Percentiles rank a stretch among this genome's conserved stretches.
Evolutionary conservation across 2,329 filamentous ascomycete species (phyloP).

Genomic region (Fonsecaea multimorphosa): DNA sequence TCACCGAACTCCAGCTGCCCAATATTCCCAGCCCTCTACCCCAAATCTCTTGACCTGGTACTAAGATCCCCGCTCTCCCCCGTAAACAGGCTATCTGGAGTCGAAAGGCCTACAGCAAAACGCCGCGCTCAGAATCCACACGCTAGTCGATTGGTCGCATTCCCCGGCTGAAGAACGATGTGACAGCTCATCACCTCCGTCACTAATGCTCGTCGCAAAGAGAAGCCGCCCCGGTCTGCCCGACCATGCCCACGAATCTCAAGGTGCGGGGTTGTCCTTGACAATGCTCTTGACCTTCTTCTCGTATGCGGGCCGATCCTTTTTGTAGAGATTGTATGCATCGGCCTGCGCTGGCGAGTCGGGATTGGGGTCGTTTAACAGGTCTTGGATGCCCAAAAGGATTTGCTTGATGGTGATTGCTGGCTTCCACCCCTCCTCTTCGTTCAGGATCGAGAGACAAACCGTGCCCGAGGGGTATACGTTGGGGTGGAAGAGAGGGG

Average conservation of each 20-base stretch:
- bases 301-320: conserved; percentile 85
- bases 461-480: conserved; percentile 98
- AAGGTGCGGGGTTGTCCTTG: conserved; percentile 78
- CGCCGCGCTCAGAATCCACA: conserved; percentile 29
- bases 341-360: conserved; percentile 97
- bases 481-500: conserved; percentile 96
- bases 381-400: conserved; percentile 90
- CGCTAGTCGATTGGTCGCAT: conserved; percentile 18
- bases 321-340: conserved; percentile 96
- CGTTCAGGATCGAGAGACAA: conserved; percentile 94
- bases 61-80: conserved; percentile 19
- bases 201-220: conserved; percentile 19
- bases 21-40: neutral
- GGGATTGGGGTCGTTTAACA: conserved; percentile 94
- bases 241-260: conserved; percentile 14
- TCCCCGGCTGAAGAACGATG: conserved; percentile 1
- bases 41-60: conserved; percentile 21
- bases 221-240: conserved; percentile 6
- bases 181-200: conserved; percentile 20
- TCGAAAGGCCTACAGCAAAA: conserved; percentile 15
- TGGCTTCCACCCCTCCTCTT: conserved; percentile 98
- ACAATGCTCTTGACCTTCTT: conserved; percentile 85
- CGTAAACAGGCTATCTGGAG: conserved; percentile 9
- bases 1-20: conserved; percentile 5
- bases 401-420: conserved; percentile 99